Percentiles rank a stretch among this genome's conserved stretches.
Conservation (phyloP, 2,329 filamentous ascomycete genomes). For the Pestalotiopsis sp. region DNA sequence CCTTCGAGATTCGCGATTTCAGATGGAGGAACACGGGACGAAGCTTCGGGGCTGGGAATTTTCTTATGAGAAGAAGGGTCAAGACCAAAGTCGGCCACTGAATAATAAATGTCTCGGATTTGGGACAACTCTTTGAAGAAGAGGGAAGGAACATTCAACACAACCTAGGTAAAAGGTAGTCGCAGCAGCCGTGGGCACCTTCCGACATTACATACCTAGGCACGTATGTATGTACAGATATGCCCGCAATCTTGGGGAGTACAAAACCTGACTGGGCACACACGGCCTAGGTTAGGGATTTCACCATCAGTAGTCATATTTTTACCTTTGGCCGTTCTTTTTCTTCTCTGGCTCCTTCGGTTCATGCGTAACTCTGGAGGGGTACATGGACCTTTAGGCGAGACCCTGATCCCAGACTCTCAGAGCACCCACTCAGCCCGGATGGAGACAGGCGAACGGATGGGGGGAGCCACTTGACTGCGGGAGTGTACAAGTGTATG, state of each 20-base stretch:
- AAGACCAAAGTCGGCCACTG: neutral
- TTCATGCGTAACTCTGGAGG: neutral
- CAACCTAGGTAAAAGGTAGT: neutral
- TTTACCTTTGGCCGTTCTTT: neutral
- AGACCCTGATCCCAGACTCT: neutral
- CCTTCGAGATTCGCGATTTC: neutral
- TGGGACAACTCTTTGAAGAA: neutral
- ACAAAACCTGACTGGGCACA: neutral
- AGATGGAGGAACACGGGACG: neutral
- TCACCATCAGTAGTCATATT: neutral
- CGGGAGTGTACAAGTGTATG: too few species aligned
- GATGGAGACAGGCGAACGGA: neutral
- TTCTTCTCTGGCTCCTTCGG: neutral
- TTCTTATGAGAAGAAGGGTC: neutral
- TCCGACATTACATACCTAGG: neutral
- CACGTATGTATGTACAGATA: too few species aligned
- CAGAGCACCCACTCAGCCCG: neutral
- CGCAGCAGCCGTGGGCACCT: neutral
- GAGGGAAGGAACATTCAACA: neutral
- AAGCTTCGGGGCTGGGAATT: neutral
- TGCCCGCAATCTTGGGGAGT: neutral
- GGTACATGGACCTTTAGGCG: neutral
- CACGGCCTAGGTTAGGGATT: neutral
- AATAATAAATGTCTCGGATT: neutral
- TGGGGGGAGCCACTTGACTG: neutral